Percentiles rank a stretch among this genome's conserved stretches.
phyloP scores from a whole-genome alignment of 2,329 filamentous ascomycete species.

The Diplodia mutila region DNA sequence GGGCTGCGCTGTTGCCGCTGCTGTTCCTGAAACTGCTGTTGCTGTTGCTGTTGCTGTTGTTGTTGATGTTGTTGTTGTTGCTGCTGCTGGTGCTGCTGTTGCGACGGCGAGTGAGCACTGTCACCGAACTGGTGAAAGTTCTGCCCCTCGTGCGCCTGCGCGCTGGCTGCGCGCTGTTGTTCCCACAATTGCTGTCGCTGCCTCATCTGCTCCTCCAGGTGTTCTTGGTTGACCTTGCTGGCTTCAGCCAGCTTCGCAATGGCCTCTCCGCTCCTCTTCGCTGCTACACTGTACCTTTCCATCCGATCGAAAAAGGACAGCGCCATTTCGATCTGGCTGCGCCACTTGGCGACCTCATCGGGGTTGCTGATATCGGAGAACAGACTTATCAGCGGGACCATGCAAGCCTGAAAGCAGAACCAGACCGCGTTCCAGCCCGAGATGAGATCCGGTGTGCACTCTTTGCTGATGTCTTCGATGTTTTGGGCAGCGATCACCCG shows the following conservation, averaged over 20 bases:
- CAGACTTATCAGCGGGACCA: constrained; percentile 76
- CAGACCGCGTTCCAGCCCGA: constrained; percentile 81
- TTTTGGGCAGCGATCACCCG: constrained; percentile 70
- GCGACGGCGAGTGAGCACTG: neutral
- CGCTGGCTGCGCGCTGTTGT: neutral
- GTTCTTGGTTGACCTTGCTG: constrained; percentile 34
- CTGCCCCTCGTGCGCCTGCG: neutral
- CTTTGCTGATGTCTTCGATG: constrained; percentile 71
- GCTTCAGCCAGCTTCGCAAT: constrained; percentile 49
- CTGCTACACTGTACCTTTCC: constrained; percentile 50
- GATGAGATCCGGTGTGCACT: constrained; percentile 74
- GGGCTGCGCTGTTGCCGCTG: constrained; percentile 20
- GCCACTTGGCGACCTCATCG: constrained; percentile 48
- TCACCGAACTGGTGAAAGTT: constrained; percentile 7
- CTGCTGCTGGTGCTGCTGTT: constrained; percentile 15
- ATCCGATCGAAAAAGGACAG: constrained; percentile 49
- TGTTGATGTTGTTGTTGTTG: constrained; percentile 7
- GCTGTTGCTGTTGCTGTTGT: neutral
- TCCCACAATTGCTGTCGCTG: constrained; percentile 11
- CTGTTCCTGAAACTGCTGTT: neutral
- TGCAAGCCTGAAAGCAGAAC: constrained; percentile 79
- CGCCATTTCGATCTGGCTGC: constrained; percentile 45
- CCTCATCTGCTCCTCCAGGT: constrained; percentile 17
- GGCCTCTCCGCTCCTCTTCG: constrained; percentile 48
- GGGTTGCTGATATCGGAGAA: constrained; percentile 64